Evolutionary conservation across 106 monocot species (phyloP), one percentile per base, ranked within the genome.

Genomic region (Acorus calamus): DNA sequence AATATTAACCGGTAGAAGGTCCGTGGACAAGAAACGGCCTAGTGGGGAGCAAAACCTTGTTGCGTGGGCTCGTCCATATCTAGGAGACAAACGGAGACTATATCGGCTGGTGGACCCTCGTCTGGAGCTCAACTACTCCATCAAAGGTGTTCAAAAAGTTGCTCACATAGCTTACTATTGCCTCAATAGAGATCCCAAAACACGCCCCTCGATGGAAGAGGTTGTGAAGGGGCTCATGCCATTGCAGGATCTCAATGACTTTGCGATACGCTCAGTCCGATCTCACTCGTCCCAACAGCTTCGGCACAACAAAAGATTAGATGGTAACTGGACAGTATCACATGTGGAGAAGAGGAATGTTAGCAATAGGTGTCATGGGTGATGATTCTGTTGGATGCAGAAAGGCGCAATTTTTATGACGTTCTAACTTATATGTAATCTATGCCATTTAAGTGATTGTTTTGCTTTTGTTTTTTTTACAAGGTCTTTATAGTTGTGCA

Each of bases 141-240:
- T 92, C 2, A 92, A 78, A 78, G 88, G 88, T n/a, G 82, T 85
- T 3, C 85, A 92, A 10, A 92, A 85, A 63, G 71, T 88, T 60
- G 84, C 84, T 53, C 84, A 92, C 60, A 78, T 92, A 61, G 81
- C 88, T 3, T 79, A 83, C 53, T 64, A 78, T 58, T 92, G 85
- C 62, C 77, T 88, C 3, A 80, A 69, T 41, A 74, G 85, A 55
- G 88, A 92, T 60, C 60, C 80, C 8, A 92, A 88, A 64, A 11
- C 78, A 44, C 84, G 92, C 44, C 92, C 92, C 42, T 78, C 88
- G 8, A 88, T 92, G 92, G 88, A 88, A 71, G 78, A 77, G 49
- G 68, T 88, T 9, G 80, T 92, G 14, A 83, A 82, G 68, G 74
- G 68, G 64, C 65, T 92, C 1, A 75, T 61, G 3, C 88, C 88